phyloP scores from a whole-genome alignment of 106 monocot species.

The Dendrobium officinale region DNA sequence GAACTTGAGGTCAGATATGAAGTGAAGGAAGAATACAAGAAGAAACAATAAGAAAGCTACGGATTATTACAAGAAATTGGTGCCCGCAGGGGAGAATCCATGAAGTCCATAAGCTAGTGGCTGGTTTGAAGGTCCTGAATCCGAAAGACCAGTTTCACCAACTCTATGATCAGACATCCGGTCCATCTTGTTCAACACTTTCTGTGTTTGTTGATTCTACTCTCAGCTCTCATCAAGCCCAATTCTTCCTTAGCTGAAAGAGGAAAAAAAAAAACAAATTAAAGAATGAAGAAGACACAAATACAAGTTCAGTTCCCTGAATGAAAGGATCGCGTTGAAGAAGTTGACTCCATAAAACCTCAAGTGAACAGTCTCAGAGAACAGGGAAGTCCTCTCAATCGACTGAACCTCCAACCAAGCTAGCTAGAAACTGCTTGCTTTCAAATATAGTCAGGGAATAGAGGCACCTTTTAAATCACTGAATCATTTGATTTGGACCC shows the following conservation, averaged over 20 bases:
- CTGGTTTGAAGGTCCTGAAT: slow-evolving; percentile 46
- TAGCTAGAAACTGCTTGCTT: background rate
- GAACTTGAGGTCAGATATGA: background rate
- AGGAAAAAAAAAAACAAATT: background rate
- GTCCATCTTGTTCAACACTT: background rate
- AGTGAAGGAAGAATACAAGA: background rate
- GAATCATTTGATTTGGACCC: slow-evolving; percentile 7
- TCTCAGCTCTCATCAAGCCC: background rate
- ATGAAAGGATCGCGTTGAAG: background rate
- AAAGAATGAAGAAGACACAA: background rate
- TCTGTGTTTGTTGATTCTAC: background rate
- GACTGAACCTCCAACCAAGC: background rate
- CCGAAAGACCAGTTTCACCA: slow-evolving; percentile 16
- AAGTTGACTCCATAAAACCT: background rate
- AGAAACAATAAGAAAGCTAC: background rate
- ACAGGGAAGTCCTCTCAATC: background rate
- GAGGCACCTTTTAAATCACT: slow-evolving; percentile 7
- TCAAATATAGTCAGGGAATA: background rate
- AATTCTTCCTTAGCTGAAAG: background rate
- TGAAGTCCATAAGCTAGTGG: slow-evolving; percentile 39
- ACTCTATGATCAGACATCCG: slow-evolving; percentile 20
- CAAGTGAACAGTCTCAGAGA: background rate
- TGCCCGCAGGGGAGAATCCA: slow-evolving; percentile 27
- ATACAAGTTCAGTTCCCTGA: background rate
- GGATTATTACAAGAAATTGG: slow-evolving; percentile 43